Evolutionary conservation across 306 rosid genomes (phyloP), one percentile per base, ranked within the genome.

Genomic region (Delonix regia): DNA sequence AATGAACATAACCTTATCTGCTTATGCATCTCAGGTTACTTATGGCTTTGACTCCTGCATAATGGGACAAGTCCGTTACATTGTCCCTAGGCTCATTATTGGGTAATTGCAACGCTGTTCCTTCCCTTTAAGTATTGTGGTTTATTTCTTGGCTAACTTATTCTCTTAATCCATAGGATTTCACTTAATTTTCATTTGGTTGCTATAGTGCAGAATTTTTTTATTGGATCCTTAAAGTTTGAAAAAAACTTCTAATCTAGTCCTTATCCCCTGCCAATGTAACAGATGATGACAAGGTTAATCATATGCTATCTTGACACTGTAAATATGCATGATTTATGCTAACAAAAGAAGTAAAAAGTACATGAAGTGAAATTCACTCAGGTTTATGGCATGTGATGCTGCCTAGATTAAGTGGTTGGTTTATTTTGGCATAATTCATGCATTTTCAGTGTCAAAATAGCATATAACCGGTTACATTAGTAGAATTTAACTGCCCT

Each of bases 31-130:
- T 74, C 73, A 91, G 99, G 87, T 89, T 81, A 88, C 87, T 57
- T 95, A 92, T 83, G 87, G 90, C 65, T 89, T 92, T 48, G 91
- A 89, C 63, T 92, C 98, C 48, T 95, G 99, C 88, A 91, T 95
- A 71, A 95, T 92, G 98, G 99, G 98, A 70, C 84, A 83, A 77
- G 83, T 89, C 30, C 15, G 76, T 14, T 92, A 86, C 83, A 92
- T 95, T 74, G 19, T 91, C 53, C 96, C 96, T 1, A 85, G 97
- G 91, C 94, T 95, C 28, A 30, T 92, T 24, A 87, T 94, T 56
- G 98, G 98, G 98, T 94, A 89, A 80, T 41, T 71, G 24, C 47
- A 47, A 2, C 14, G n/a, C n/a, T 47, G 52, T 12, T 47, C 52
- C 52, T 47, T 47, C 52, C n/a, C 38, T 34, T 34, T 45, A 6